Conservation (phyloP, 805 yeast genomes). For the Kregervanrija pseudodelftensis region DNA sequence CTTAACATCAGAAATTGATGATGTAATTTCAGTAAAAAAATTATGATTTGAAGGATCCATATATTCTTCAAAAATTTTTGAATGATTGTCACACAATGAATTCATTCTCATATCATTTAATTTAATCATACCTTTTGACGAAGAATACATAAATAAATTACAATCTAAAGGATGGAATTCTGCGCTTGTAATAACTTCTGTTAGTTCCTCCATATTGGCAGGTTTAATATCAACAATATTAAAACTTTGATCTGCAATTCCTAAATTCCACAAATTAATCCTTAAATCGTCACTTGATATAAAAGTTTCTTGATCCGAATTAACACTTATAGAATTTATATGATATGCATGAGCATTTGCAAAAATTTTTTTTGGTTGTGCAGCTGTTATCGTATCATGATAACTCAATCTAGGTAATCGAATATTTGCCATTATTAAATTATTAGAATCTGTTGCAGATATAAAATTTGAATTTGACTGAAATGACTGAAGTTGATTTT, state of each 20-base stretch:
- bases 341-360: slow-evolving; percentile 98
- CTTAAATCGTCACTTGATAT: slow-evolving; percentile 90
- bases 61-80: slow-evolving; percentile 85
- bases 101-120: slow-evolving; percentile 94
- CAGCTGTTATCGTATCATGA: slow-evolving; percentile 92
- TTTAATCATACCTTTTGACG: slow-evolving; percentile 92
- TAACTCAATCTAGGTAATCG: slow-evolving; percentile 83
- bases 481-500: slow-evolving; percentile 21
- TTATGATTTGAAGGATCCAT: slow-evolving; percentile 89
- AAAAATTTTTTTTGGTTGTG: slow-evolving; percentile 85
- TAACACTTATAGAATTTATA: slow-evolving; percentile 89
- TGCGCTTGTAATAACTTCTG: slow-evolving; percentile 95
- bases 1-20: slow-evolving; percentile 88
- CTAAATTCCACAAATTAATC: slow-evolving; percentile 91
- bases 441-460: slow-evolving; percentile 1
- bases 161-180: slow-evolving; percentile 93
- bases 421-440: slow-evolving; percentile 32
- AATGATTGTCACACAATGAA: slow-evolving; percentile 86
- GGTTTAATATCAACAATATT: slow-evolving; percentile 98
- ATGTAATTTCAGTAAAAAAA: slow-evolving; percentile 94
- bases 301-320: slow-evolving; percentile 94
- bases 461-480: slow-evolving; percentile 19
- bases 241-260: slow-evolving; percentile 89
- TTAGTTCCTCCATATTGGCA: slow-evolving; percentile 95
- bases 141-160: slow-evolving; percentile 90